phyloP scores from a whole-genome alignment of 2,329 filamentous ascomycete species.

The Metarhizium anisopliae region DNA sequence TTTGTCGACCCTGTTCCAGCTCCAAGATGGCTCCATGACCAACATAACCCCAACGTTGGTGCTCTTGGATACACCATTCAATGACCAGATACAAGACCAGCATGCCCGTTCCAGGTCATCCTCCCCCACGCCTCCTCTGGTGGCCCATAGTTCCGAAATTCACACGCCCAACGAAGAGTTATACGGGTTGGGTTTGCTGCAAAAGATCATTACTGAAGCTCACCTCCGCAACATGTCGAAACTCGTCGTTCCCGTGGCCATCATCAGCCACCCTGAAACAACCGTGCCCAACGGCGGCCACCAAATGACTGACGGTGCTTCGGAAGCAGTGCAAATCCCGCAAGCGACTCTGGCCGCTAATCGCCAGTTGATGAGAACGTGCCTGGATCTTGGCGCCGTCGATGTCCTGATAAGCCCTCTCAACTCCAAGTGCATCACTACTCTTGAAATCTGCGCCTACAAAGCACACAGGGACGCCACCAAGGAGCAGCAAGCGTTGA shows the following conservation, averaged over 20 bases:
- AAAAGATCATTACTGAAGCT: constrained; percentile 49
- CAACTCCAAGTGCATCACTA: constrained; percentile 62
- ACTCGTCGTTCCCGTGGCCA: constrained; percentile 46
- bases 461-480: constrained; percentile 68
- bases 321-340: constrained; percentile 23
- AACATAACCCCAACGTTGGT: constrained; percentile 48
- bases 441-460: constrained; percentile 75
- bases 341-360: constrained; percentile 19
- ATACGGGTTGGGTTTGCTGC: constrained; percentile 46
- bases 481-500: constrained; percentile 61
- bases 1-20: constrained; percentile 41
- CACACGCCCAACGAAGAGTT: constrained; percentile 37
- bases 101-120: constrained; percentile 27
- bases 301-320: constrained; percentile 28
- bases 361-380: constrained; percentile 51
- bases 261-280: constrained; percentile 34
- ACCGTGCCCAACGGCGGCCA: constrained; percentile 17
- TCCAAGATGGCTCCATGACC: constrained; percentile 42
- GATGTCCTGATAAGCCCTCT: constrained; percentile 81
- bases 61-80: constrained; percentile 45
- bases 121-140: constrained; percentile 33
- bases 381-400: constrained; percentile 75
- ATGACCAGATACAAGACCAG: constrained; percentile 34
- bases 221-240: constrained; percentile 47
- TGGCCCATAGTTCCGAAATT: constrained; percentile 27